Evolutionary conservation across 2,329 filamentous ascomycete species (phyloP), one percentile per base, ranked within the genome.

Genomic region (Ascochyta fabae): DNA sequence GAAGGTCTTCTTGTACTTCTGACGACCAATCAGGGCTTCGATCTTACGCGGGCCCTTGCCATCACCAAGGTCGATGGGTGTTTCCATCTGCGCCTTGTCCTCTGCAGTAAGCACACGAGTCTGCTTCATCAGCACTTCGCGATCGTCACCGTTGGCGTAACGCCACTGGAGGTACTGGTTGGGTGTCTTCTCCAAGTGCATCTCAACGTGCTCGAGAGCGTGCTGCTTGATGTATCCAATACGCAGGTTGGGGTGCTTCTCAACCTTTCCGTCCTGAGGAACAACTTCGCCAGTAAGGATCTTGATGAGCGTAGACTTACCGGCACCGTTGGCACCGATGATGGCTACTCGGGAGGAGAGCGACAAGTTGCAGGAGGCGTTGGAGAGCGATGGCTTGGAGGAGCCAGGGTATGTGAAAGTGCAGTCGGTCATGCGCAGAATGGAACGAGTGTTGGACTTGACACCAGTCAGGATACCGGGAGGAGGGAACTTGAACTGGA

Each of bases 141-240:
- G 91, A 70, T 99, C 95, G 67, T 98, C 95, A 72, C 95, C 95
- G 72, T 98, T 92, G 69, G 91, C 91, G 74, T 98, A 99, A 69
- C 95, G 91, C 95, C 95, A 99, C 79, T 98, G 95, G 31, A 99
- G 85, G 74, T 99, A 99, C 79, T 99, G 95, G 76, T 96, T 98
- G 36, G 95, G 95, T 0, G 95, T 99, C 86, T 99, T 99, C 79
- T 99, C 95, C 67, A 98, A 83, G 74, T 99, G 95, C 94, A 97
- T 96, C 80, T 99, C 94, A 10, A 99, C 95, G 86, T 99, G 95
- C 83, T 99, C 95, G 12, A 99, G 84, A 40, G 95, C 95, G 78
- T 99, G 95, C 81, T 99, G 95, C 82, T 98, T 98, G 82, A 99
- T 98, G 82, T 99, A 99, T 50, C 95, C 95, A 69, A 99, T 97